Evolutionary conservation across 2,329 filamentous ascomycete species (phyloP).

Genomic region (Dothidotthia symphoricarpi): DNA sequence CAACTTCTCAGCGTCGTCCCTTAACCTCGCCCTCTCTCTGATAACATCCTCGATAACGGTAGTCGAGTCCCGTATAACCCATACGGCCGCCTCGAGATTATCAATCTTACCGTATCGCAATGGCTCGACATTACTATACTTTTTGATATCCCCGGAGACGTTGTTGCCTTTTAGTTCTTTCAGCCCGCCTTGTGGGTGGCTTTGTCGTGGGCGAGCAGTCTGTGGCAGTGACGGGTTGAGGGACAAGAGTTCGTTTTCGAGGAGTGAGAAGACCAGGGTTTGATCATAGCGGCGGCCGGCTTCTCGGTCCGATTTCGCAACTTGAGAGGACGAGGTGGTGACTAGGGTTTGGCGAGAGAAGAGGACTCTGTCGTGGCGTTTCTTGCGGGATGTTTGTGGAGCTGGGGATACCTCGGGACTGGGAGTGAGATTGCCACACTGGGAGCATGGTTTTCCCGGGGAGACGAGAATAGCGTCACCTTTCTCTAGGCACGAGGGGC

Average conservation of each 20-base stretch:
- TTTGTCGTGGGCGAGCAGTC: no score
- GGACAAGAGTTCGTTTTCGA: conserved; percentile 1
- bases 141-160: no score
- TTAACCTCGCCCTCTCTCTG: no score
- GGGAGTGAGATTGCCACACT: background rate
- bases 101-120: no score
- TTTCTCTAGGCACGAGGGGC: conserved; percentile 1
- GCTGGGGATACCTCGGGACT: background rate
- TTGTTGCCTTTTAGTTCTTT: no score
- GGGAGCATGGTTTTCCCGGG: background rate
- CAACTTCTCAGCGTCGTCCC: no score
- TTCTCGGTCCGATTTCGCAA: conserved; percentile 7
- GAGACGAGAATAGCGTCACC: conserved; percentile 1
- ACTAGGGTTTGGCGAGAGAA: conserved; percentile 1
- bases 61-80: no score
- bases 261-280: conserved; percentile 1
- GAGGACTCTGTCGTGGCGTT: conserved; percentile 6
- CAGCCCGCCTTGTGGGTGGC: no score
- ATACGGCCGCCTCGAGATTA: no score
- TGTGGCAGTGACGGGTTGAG: background rate
- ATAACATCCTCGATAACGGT: no score
- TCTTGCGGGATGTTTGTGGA: conserved; percentile 4
- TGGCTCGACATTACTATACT: no score
- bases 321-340: background rate
- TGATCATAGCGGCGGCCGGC: conserved; percentile 8